Percentiles rank a stretch among this genome's conserved stretches.
Conservation (phyloP, 2,329 filamentous ascomycete genomes). For the Thielaviopsis ethacetica region DNA sequence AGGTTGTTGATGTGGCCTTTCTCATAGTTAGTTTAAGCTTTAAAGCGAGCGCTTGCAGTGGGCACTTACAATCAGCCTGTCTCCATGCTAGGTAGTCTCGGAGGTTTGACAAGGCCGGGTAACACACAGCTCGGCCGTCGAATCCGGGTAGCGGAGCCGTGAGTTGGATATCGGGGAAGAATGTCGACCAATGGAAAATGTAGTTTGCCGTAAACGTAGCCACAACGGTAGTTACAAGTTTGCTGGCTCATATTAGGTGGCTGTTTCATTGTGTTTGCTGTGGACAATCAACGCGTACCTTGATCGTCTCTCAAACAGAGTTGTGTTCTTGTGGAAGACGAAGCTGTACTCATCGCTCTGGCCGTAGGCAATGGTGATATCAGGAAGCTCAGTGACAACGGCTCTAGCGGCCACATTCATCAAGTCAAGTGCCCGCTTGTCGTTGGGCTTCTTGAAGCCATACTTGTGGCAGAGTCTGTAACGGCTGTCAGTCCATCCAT, state of each 20-base stretch:
- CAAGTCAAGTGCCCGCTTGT: constrained; percentile 67
- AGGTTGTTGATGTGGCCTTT: constrained; percentile 93
- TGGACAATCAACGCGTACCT: constrained; percentile 35
- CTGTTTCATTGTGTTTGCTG: constrained; percentile 1
- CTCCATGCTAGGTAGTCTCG: constrained; percentile 95
- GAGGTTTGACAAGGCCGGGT: constrained; percentile 67
- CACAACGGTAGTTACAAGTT: constrained; percentile 77
- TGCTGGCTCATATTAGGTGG: constrained; percentile 34
- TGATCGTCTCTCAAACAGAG: constrained; percentile 69
- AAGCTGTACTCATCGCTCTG: constrained; percentile 95
- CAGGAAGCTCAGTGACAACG: constrained; percentile 68
- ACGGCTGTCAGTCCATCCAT: not conserved
- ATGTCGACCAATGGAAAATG: constrained; percentile 59
- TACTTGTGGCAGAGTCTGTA: constrained; percentile 67
- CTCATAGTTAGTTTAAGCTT: constrained; percentile 11
- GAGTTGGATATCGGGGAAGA: constrained; percentile 57
- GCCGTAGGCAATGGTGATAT: constrained; percentile 78
- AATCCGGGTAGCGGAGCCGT: constrained; percentile 71
- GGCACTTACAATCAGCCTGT: constrained; percentile 71
- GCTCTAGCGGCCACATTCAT: constrained; percentile 89
- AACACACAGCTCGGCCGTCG: constrained; percentile 80
- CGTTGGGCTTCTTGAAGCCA: constrained; percentile 81
- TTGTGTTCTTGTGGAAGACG: constrained; percentile 68
- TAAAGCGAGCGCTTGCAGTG: not conserved
- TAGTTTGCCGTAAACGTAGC: constrained; percentile 92